These are phyloP conservation scores for Candida tibetensis DNA, from an alignment of 805 yeast genomes.

Conservation along the genomic window DNA sequence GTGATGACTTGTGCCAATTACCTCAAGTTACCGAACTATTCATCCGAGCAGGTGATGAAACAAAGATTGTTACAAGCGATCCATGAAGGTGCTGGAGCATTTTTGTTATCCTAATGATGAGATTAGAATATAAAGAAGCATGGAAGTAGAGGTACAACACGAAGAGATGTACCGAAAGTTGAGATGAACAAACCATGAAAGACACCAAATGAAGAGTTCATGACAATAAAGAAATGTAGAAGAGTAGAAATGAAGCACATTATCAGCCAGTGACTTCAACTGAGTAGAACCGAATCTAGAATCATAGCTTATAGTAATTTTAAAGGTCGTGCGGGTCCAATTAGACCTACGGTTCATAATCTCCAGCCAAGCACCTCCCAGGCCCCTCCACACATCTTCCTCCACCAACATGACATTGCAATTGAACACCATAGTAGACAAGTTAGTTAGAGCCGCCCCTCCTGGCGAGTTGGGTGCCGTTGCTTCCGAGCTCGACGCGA, in stretches of 20 bases:
- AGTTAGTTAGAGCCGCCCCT: constrained; percentile 35
- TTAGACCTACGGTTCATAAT: no score
- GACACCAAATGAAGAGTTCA: not conserved
- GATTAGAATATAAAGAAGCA: not conserved
- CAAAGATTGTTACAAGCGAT: constrained; percentile 66
- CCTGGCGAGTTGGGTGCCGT: constrained; percentile 37
- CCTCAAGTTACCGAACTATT: constrained; percentile 82
- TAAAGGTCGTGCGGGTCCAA: no score
- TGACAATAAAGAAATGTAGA: no score
- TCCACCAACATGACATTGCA: constrained; percentile 19
- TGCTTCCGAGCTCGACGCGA: constrained; percentile 20
- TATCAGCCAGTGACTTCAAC: no score
- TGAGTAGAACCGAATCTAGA: no score
- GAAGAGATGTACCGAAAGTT: no score
- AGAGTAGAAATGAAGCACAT: no score
- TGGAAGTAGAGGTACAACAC: not conserved
- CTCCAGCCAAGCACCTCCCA: no score
- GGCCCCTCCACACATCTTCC: no score
- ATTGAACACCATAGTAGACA: constrained; percentile 25
- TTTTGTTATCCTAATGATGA: constrained; percentile 59
- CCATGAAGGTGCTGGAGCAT: constrained; percentile 85
- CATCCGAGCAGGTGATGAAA: constrained; percentile 57
- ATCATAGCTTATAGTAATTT: no score
- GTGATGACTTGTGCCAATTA: constrained; percentile 99
- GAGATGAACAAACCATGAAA: not conserved